phyloP scores from a whole-genome alignment of 495 filamentous ascomycete genomes.

The Chaetomium cochliodes region DNA sequence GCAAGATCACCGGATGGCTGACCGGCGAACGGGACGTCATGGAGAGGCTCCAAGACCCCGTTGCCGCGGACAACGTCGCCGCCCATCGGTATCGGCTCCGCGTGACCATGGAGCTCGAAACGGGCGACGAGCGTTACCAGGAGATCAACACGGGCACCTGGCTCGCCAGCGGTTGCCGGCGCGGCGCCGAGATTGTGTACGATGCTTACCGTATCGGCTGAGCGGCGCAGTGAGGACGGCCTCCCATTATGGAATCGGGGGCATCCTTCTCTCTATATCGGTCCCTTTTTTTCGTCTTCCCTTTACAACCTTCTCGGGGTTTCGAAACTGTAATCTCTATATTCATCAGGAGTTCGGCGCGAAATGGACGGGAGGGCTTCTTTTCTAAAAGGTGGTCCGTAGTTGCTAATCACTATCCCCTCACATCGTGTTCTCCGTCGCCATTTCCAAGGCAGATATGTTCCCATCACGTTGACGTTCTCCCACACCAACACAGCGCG shows the following conservation, averaged over 20 bases:
- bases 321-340: neutral
- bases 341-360: neutral
- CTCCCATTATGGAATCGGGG: neutral
- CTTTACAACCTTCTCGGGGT: neutral
- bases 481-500: neutral
- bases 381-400: neutral
- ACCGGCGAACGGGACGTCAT: constrained; percentile 35
- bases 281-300: neutral
- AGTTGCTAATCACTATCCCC: neutral
- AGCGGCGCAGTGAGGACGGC: neutral
- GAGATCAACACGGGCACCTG: constrained; percentile 32
- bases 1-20: constrained; percentile 36
- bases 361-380: neutral
- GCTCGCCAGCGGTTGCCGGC: constrained; percentile 31
- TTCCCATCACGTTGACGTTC: no score
- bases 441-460: neutral
- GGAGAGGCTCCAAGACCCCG: constrained; percentile 34
- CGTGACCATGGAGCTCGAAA: constrained; percentile 34
- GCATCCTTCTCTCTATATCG: neutral
- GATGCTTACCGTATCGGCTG: constrained; percentile 35
- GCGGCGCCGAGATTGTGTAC: constrained; percentile 38
- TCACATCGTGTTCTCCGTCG: neutral
- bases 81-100: constrained; percentile 33
- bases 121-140: constrained; percentile 33
- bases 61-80: constrained; percentile 33